Evolutionary conservation across 1,284 basidiomycete genomes (phyloP), one percentile per base, ranked within the genome.

Genomic region (Malassezia pachydermatis): DNA sequence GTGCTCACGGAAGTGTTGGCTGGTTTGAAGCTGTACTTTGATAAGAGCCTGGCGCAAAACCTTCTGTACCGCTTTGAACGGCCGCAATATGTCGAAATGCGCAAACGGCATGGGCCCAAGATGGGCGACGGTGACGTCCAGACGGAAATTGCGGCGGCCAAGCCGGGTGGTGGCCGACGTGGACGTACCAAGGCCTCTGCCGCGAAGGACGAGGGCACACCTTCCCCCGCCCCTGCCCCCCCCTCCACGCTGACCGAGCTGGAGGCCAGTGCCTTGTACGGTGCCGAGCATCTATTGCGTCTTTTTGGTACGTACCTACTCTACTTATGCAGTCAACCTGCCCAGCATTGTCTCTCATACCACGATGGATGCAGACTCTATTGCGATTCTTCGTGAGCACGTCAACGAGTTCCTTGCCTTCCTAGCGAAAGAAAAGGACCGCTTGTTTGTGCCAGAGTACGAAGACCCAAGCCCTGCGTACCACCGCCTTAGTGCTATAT

Each of bases 1-100:
- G 72, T 79, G 1, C 75, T 88, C 10, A 81, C 82, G 19, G 90
- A 90, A 29, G 83, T 96, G 45, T 76, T 88, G 27, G 81, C 85
- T 0, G 92, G 92, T 0, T 77, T 98, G n/a, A 81, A 84, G 48
- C 79, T 87, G 23, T 98, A 98, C 75, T 96, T 98, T 71, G 88
- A 98, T 73, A 86, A 76, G 40, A 83, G 86, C 0, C 77, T 96
- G 3, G 89, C 90, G 2, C 81, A 84, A 54, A 90, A 88, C 72
- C 77, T 99, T 24, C 78, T 96, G 0, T 99, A 98, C 67, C 81
- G 88, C 10, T 90, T 94, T 59, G 92, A 99, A 72, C 79, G 92
- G 17, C 81, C 82, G 10, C 92, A 98, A 70, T 96, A 94, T 62
- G 82, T 84, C 5, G 81, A 85, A 38, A 79, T 87, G 22, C 79